Evolutionary conservation across 345 rosid species (phyloP), one percentile per base, ranked within the genome.

Genomic region (Eucalyptus melliodora): DNA sequence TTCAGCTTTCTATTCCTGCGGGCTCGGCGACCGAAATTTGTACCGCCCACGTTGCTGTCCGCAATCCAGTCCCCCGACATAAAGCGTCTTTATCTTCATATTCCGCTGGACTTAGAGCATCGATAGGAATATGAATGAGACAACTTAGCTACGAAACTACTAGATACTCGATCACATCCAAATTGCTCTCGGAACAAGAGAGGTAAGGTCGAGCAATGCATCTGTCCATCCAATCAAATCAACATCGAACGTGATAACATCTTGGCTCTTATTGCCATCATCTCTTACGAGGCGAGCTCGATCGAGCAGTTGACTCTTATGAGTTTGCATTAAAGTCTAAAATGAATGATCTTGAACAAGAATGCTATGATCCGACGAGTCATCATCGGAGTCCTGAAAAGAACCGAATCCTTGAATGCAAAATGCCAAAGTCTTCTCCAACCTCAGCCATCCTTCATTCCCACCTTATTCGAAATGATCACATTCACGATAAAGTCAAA

Each of bases 241-340:
- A 0, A 13, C 7, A 11, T 26, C 8, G 7, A 27, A 60, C 11
- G 15, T 27, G 31, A 60, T 26, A 60, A 60, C 31, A 11, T 60
- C n/a, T 14, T 0, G 15, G 7, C 67, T 60, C 67, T 60, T 11
- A 0, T 60, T 19, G 56, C 4, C 31, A 0, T 0, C 16, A 12
- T 60, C 67, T 60, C 67, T 60, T 12, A 27, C 15, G 16, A 60
- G 67, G 16, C 16, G 2, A 60, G 67, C 67, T 60, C 31, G 67
- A 60, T 12, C 7, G 4, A 60, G 15, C 31, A 12, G 14, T 60
- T 13, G 16, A 12, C 31, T 60, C 30, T 60, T 27, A 2, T 2
- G 27, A 60, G 8, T 60, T 60, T 27, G 31, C 30, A 27, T 60
- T 60, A 13, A 12, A 60, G 4, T 12, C 67, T 60, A 11, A 56